A percentile compares a stretch with the other conserved stretches of the same genome.
phyloP scores from a whole-genome alignment of 2,329 filamentous ascomycete genomes.

The Coleophoma crateriformis region DNA sequence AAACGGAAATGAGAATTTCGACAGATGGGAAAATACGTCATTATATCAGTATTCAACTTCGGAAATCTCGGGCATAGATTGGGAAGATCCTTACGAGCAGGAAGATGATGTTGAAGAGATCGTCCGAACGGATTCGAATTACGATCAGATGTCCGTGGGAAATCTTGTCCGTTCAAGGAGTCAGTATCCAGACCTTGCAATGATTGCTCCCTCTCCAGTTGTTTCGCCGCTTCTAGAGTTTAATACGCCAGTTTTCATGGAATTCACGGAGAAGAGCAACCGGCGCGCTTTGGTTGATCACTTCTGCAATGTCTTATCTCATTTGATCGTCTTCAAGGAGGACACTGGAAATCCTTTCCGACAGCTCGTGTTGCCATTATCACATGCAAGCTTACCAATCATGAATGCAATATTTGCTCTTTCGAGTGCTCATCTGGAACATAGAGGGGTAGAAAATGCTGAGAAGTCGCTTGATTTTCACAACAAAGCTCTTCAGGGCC shows the following conservation, averaged over 20 bases:
- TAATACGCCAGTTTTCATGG: slow-evolving; percentile 44
- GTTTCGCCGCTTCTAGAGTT: slow-evolving; percentile 40
- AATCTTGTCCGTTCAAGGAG: slow-evolving; percentile 16
- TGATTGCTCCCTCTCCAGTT: slow-evolving; percentile 21
- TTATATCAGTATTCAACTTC: slow-evolving; percentile 15
- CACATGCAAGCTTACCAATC: slow-evolving; percentile 50
- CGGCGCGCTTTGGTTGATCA: slow-evolving; percentile 53
- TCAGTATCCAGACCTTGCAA: slow-evolving; percentile 25
- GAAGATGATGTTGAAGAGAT: slow-evolving; percentile 21
- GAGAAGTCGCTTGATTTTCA: slow-evolving; percentile 56
- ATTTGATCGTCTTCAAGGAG: slow-evolving; percentile 60
- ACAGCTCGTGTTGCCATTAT: slow-evolving; percentile 56
- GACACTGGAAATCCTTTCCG: slow-evolving; percentile 59
- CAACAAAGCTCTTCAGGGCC: slow-evolving; percentile 51
- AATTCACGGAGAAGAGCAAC: slow-evolving; percentile 49
- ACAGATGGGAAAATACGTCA: slow-evolving; percentile 16
- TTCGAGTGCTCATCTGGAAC: slow-evolving; percentile 78
- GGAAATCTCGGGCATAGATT: slow-evolving; percentile 11
- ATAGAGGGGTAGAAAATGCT: slow-evolving; percentile 43
- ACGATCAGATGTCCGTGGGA: slow-evolving; percentile 1
- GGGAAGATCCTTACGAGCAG: slow-evolving; percentile 11
- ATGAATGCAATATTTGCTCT: slow-evolving; percentile 83
- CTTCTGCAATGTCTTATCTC: slow-evolving; percentile 58
- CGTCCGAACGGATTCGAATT: slow-evolving; percentile 7
- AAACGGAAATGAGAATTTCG: slow-evolving; percentile 2